phyloP scores from a whole-genome alignment of 306 rosid genomes.

The Cyamopsis tetragonoloba region DNA sequence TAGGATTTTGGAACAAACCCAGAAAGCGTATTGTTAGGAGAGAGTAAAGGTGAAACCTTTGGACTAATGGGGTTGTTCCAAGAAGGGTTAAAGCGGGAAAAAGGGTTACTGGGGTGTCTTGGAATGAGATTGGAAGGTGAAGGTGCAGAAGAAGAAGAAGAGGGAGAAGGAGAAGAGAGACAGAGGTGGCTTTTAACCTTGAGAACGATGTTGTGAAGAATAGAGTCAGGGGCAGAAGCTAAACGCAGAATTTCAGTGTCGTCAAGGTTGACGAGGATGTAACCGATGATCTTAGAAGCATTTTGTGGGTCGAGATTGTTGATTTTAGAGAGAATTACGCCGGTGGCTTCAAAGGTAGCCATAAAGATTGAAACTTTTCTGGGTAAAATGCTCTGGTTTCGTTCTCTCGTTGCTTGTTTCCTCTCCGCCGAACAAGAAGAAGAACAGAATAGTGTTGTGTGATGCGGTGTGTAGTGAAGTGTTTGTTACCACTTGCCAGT shows the following conservation, averaged over 20 bases:
- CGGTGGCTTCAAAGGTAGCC: slow-evolving; percentile 64
- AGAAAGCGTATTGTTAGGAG: slow-evolving; percentile 39
- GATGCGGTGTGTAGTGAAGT: too few relatives aligned
- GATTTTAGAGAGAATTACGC: slow-evolving; percentile 47
- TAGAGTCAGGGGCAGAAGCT: slow-evolving; percentile 51
- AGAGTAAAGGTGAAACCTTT: slow-evolving; percentile 40
- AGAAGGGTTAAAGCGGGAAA: slow-evolving; percentile 53
- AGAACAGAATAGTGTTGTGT: too few relatives aligned
- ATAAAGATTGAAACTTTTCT: slow-evolving; percentile 25
- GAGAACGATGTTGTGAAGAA: slow-evolving; percentile 41
- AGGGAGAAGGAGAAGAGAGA: slow-evolving; percentile 20
- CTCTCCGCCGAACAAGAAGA: too few relatives aligned
- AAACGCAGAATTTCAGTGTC: slow-evolving; percentile 58
- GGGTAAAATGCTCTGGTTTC: too few relatives aligned
- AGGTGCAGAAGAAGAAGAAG: slow-evolving; percentile 18
- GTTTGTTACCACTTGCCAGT: too few relatives aligned
- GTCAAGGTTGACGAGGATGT: slow-evolving; percentile 47
- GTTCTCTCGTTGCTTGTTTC: not conserved
- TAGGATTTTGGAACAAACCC: slow-evolving; percentile 34
- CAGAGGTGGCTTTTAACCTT: slow-evolving; percentile 50
- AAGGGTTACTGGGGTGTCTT: slow-evolving; percentile 43
- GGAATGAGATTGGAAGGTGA: slow-evolving; percentile 44
- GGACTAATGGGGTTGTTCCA: slow-evolving; percentile 61
- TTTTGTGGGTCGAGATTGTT: slow-evolving; percentile 56
- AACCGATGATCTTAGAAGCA: slow-evolving; percentile 68